Evolutionary conservation across 1,284 basidiomycete genomes (phyloP), one percentile per base, ranked within the genome.

Genomic region (Ceratobasidium sp.): DNA sequence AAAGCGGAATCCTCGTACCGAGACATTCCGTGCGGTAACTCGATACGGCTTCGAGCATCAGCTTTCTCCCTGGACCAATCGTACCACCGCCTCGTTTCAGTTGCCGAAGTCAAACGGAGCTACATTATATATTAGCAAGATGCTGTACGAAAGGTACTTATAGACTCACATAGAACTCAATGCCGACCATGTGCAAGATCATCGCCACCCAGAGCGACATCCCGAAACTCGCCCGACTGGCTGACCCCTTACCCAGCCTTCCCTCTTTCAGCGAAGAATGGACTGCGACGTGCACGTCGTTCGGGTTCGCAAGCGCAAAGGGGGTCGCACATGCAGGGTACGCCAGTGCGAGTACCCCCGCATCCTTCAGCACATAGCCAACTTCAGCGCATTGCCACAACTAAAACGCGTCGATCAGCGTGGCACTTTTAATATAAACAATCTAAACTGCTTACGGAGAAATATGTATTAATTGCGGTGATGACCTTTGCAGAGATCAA

Each of bases 151-250:
- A 21, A 44, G n/a, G n/a, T n/a, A n/a, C n/a, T n/a, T n/a, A n/a
- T 8, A 43, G 5, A 74, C 75, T 32, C 44, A 75, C 75, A 57
- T 75, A 75, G n/a, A 75, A 38, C 44, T 75, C 75, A 21, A 74
- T 64, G 13, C 75, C 75, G 18, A 74, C 2, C 23, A 74, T 32
- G 57, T 75, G 75, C 35, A 75, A 52, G 13, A 75, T n/a, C 49
- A 75, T 52, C 1, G 69, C 73, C 11, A 73, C 46, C 75, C 75
- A 75, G 16, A 75, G 44, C 18, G 61, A 67, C 73, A 75, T 73
- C 4, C 73, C 73, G 41, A 74, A 75, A 26, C 66, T 74, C 9
- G 62, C 59, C 7, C 75, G 73, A 16, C 44, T 63, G 14, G 73
- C 69, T 23, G 75, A 64, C 0, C 41, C 75, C 18, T 46, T n/a